A percentile compares a stretch with the other conserved stretches of the same genome.
Evolutionary conservation across 805 yeast species (phyloP).

Genomic region (Schizosaccharomyces osmophilus): DNA sequence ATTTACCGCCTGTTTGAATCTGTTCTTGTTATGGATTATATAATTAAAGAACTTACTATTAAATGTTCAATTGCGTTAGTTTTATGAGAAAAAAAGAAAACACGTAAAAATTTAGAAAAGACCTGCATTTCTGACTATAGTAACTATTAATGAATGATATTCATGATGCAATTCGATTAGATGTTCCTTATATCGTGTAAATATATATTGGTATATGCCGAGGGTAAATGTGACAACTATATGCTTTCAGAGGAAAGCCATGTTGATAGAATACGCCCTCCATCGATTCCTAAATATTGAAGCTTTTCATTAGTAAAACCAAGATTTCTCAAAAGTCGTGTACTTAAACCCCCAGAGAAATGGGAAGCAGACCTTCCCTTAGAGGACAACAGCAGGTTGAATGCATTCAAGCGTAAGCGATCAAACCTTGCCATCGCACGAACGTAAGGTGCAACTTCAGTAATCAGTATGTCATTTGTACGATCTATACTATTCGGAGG

Average conservation of each 20-base stretch:
- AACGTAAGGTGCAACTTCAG: background rate
- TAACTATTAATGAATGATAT: background rate
- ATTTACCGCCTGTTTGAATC: conserved; percentile 51
- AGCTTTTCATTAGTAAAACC: background rate
- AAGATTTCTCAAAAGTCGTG: background rate
- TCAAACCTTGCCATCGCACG: background rate
- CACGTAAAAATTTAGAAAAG: background rate
- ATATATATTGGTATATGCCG: too few species aligned
- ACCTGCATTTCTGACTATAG: background rate
- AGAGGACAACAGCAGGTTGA: background rate
- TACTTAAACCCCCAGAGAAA: background rate
- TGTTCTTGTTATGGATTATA: background rate
- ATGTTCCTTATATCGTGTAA: background rate
- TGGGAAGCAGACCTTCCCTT: background rate
- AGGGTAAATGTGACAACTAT: background rate
- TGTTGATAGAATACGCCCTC: background rate
- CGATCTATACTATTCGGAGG: background rate
- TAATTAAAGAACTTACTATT: background rate
- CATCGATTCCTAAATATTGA: background rate
- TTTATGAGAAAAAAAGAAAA: background rate
- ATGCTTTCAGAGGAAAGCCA: background rate
- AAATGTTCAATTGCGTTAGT: too few species aligned
- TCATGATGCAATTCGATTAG: background rate
- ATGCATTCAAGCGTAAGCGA: background rate
- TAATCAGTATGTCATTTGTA: background rate